Conservation (phyloP, 2,329 filamentous ascomycete species). For the Microdochium trichocladiopsis region DNA sequence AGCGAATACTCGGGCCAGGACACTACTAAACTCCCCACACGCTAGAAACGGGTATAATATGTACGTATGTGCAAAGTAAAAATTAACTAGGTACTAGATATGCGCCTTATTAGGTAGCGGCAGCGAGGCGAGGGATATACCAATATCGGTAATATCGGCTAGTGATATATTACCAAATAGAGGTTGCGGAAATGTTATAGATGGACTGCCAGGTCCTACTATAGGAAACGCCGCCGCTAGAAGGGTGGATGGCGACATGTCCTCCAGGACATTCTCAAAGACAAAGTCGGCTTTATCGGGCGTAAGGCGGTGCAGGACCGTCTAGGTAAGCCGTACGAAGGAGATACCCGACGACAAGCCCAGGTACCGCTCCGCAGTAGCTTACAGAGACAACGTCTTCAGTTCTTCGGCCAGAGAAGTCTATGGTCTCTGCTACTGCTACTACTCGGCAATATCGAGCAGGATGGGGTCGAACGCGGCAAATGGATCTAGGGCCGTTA, state of each 20-base stretch:
- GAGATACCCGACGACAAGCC: constrained; percentile 35
- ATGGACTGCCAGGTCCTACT: constrained; percentile 13
- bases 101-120: constrained; percentile 15
- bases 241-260: constrained; percentile 14
- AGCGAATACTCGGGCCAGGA: constrained; percentile 27
- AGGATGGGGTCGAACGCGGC: constrained; percentile 1
- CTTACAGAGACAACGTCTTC: constrained; percentile 29
- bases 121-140: constrained; percentile 8
- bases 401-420: neutral
- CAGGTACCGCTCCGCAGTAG: constrained; percentile 33
- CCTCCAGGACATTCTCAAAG: constrained; percentile 15
- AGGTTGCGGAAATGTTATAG: constrained; percentile 11
- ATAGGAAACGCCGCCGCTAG: constrained; percentile 12
- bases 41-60: constrained; percentile 29
- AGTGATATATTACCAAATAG: constrained; percentile 21
- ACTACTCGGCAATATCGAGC: neutral
- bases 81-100: constrained; percentile 24
- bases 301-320: constrained; percentile 29
- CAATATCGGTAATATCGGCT: constrained; percentile 14
- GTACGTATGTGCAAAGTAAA: constrained; percentile 39
- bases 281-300: constrained; percentile 35
- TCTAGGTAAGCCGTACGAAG: constrained; percentile 34
- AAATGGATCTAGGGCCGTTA: too few relatives aligned
- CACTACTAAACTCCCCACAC: neutral
- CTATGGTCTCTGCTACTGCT: constrained; percentile 1